Evolutionary conservation across 1,284 basidiomycete genomes (phyloP).

Genomic region (Paramarasmius palmivorus): DNA sequence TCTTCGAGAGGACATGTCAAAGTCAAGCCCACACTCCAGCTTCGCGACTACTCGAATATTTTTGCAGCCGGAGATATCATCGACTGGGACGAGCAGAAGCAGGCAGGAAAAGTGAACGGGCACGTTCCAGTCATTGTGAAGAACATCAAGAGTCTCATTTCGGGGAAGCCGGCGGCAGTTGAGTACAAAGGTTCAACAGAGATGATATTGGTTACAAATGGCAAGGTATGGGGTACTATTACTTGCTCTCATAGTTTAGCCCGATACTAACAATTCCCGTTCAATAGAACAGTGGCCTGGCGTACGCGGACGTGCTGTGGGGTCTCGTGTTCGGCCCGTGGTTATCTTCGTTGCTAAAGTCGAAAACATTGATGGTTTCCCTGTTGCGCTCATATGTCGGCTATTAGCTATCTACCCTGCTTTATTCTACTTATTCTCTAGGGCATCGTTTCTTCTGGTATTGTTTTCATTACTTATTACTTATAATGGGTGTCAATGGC

Average conservation of each 20-base stretch:
- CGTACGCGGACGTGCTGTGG: slow-evolving; percentile 47
- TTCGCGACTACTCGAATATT: slow-evolving; percentile 45
- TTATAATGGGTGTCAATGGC: too few species aligned
- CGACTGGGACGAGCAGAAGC: slow-evolving; percentile 61
- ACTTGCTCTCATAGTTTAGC: neutral
- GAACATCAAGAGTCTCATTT: slow-evolving; percentile 49
- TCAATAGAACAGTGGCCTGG: slow-evolving; percentile 44
- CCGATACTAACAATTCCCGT: slow-evolving; percentile 4
- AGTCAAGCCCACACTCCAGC: slow-evolving; percentile 53
- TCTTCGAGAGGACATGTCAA: slow-evolving; percentile 43
- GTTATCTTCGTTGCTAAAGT: slow-evolving; percentile 31
- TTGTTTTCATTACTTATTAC: too few species aligned
- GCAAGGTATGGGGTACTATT: slow-evolving; percentile 49
- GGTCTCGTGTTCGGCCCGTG: slow-evolving; percentile 44
- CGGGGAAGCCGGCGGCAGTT: slow-evolving; percentile 32
- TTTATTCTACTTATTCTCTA: too few species aligned
- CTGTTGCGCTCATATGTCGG: neutral
- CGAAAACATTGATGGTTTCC: slow-evolving; percentile 24
- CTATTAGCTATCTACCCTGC: too few species aligned
- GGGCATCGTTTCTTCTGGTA: too few species aligned
- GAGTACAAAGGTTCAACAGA: slow-evolving; percentile 54
- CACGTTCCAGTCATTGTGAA: slow-evolving; percentile 45
- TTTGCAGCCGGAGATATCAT: slow-evolving; percentile 64
- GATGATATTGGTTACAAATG: slow-evolving; percentile 57
- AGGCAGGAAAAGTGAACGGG: slow-evolving; percentile 44